A percentile compares a stretch with the other conserved stretches of the same genome.
These are phyloP conservation scores for Leptographium wingfieldii DNA, from an alignment of 2,329 filamentous ascomycete species.

Conservation along the genomic window DNA sequence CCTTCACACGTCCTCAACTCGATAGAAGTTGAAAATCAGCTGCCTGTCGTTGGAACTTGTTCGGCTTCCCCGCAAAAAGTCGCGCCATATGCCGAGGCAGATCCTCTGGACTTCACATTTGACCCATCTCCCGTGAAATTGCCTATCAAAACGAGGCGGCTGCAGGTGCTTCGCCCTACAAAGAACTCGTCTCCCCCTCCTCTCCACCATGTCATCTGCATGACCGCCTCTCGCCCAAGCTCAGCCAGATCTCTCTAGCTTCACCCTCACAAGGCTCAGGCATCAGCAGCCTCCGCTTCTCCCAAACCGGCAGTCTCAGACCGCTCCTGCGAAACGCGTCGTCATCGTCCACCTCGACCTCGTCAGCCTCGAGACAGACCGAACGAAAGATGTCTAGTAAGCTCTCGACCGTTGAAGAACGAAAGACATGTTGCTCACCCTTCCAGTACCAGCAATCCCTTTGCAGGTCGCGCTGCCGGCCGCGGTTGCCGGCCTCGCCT, in stretches of 20 bases:
- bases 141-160: background rate
- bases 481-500: constrained; percentile 55
- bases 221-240: background rate
- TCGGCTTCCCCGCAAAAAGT: background rate
- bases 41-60: background rate
- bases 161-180: background rate
- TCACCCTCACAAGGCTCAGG: too few relatives aligned
- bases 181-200: background rate
- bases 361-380: too few relatives aligned
- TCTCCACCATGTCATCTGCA: background rate
- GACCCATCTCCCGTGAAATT: background rate
- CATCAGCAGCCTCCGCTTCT: background rate
- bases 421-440: background rate
- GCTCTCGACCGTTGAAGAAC: background rate
- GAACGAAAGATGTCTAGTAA: background rate
- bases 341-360: background rate
- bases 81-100: background rate
- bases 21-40: background rate
- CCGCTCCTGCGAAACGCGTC: background rate
- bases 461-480: constrained; percentile 45
- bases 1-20: background rate
- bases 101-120: background rate
- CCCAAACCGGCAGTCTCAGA: background rate
- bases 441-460: constrained; percentile 28
- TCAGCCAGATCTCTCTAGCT: background rate